Evolutionary conservation across 1,139 yeast species (phyloP).

Genomic region (Suhomyces maxii): DNA sequence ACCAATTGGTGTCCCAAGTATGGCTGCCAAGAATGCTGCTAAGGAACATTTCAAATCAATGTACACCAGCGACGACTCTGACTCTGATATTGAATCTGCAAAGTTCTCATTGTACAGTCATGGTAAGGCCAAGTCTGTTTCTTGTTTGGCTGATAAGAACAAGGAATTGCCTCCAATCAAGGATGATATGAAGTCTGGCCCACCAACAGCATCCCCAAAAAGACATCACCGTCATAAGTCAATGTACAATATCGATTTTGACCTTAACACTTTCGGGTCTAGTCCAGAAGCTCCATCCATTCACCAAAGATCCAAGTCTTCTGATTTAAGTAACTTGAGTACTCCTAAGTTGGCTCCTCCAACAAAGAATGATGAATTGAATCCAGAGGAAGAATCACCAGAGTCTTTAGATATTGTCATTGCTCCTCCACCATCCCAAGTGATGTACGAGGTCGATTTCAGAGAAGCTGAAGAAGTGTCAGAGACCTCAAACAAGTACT

Average conservation of each 20-base stretch:
- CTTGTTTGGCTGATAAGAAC: constrained; percentile 14
- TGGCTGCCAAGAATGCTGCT: constrained; percentile 31
- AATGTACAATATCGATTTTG: constrained; percentile 39
- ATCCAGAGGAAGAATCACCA: neutral
- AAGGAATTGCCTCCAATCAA: constrained; percentile 15
- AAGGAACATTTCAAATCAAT: constrained; percentile 28
- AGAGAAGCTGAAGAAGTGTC: constrained; percentile 30
- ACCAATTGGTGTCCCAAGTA: constrained; percentile 38
- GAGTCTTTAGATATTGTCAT: constrained; percentile 23
- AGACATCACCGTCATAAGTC: constrained; percentile 43
- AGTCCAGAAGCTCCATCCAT: neutral
- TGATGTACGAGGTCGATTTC: constrained; percentile 44
- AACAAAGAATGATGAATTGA: neutral
- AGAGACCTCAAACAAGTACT: neutral
- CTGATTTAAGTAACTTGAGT: constrained; percentile 9
- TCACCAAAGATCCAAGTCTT: constrained; percentile 5
- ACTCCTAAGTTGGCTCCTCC: constrained; percentile 1
- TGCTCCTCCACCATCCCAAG: constrained; percentile 41
- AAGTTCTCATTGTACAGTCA: constrained; percentile 17
- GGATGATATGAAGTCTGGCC: neutral
- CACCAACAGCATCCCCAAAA: constrained; percentile 24
- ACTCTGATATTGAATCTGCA: constrained; percentile 28
- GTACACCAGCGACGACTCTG: constrained; percentile 28
- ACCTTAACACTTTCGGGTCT: constrained; percentile 5
- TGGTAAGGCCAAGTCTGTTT: constrained; percentile 24